These are phyloP conservation scores for Anisodus tanguticus DNA, from an alignment of 257 asterid genomes.

Conservation along the genomic window DNA sequence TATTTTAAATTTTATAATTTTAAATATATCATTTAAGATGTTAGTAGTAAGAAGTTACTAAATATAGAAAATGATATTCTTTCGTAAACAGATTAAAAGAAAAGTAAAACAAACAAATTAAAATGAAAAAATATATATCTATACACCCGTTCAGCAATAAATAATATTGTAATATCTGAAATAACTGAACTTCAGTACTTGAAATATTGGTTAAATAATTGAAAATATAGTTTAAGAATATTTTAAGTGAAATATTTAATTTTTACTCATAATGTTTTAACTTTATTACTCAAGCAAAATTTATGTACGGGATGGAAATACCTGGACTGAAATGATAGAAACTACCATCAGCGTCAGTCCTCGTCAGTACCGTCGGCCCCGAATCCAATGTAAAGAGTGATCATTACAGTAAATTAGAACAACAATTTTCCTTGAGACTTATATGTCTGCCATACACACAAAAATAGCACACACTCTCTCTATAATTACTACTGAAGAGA, in stretches of 20 bases:
- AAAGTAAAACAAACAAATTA: too few relatives aligned
- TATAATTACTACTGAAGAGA: background rate
- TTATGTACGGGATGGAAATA: too few relatives aligned
- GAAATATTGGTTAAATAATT: background rate
- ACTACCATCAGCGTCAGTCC: background rate
- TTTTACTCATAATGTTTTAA: background rate
- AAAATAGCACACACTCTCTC: background rate
- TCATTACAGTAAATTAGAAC: background rate
- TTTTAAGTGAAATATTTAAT: background rate
- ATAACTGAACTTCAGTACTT: background rate
- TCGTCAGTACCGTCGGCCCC: background rate
- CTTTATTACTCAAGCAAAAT: background rate
- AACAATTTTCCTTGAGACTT: background rate
- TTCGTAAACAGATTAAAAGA: too few relatives aligned
- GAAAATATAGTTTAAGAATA: background rate
- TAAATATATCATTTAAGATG: too few relatives aligned
- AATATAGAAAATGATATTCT: too few relatives aligned
- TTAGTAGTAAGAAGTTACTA: too few relatives aligned
- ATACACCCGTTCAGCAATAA: too few relatives aligned
- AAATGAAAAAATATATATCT: too few relatives aligned
- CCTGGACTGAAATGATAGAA: background rate
- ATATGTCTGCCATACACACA: background rate
- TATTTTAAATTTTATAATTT: too few relatives aligned
- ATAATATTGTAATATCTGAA: too few relatives aligned
- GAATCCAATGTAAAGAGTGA: background rate